Conservation (phyloP, 2,329 filamentous ascomycete species). For the Sporothrix pallida region DNA sequence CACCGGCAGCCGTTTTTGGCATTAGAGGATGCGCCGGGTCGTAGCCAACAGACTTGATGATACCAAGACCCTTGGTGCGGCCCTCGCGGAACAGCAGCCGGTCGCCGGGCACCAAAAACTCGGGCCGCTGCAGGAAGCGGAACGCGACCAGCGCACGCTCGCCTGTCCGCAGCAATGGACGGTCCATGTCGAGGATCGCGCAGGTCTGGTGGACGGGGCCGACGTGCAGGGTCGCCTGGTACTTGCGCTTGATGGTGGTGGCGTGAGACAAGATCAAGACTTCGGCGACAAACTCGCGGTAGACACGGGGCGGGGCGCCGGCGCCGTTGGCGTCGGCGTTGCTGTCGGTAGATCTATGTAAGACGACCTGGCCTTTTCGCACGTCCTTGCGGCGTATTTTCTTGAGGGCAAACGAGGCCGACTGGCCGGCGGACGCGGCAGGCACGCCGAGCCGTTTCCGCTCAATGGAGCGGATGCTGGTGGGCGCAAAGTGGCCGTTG, state of each 20-base stretch:
- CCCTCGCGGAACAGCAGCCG: conserved; percentile 92
- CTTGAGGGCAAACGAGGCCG: conserved; percentile 87
- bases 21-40: conserved; percentile 64
- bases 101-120: conserved; percentile 89
- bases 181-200: conserved; percentile 95
- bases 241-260: conserved; percentile 95
- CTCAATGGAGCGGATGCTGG: conserved; percentile 89
- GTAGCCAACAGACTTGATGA: conserved; percentile 90
- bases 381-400: conserved; percentile 89
- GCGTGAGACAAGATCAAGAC: conserved; percentile 95
- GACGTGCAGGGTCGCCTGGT: conserved; percentile 98
- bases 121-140: conserved; percentile 89
- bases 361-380: conserved; percentile 95
- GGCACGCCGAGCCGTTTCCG: conserved; percentile 90
- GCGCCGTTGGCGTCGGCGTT: conserved; percentile 63
- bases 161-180: conserved; percentile 92
- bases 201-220: conserved; percentile 95
- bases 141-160: conserved; percentile 95
- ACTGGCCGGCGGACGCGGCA: conserved; percentile 87
- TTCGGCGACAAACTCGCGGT: conserved; percentile 78
- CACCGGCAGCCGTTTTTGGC: conserved; percentile 26
- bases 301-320: conserved; percentile 64
- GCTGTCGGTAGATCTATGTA: conserved; percentile 64
- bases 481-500: conserved; percentile 85
- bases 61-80: conserved; percentile 90